Conservation (phyloP, 495 filamentous ascomycete species). For the Parathielavia hyrcaniae region DNA sequence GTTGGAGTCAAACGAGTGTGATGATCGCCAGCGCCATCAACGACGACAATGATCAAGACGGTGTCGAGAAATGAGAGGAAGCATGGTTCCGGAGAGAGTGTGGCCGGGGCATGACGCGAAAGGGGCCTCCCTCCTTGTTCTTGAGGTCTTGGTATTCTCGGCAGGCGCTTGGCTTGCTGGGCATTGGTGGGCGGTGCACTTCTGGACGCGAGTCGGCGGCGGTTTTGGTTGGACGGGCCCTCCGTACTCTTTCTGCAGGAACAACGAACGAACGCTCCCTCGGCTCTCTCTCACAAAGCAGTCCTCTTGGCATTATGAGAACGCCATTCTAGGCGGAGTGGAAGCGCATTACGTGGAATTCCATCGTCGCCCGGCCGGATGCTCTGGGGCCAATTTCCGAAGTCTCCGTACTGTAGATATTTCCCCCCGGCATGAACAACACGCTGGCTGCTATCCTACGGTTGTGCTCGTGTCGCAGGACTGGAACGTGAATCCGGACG, state of each 20-base stretch:
- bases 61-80: conserved; percentile 14
- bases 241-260: background rate
- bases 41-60: conserved; percentile 5
- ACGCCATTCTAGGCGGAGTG: background rate
- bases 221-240: conserved; percentile 8
- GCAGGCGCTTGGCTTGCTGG: conserved; percentile 24
- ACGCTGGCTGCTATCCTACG: too few species aligned
- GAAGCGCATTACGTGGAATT: too few species aligned
- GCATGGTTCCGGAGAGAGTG: conserved; percentile 15
- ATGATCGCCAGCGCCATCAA: conserved; percentile 14
- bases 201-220: conserved; percentile 6
- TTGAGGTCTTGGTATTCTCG: conserved; percentile 20
- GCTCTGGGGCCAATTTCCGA: too few species aligned
- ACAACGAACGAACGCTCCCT: too few species aligned
- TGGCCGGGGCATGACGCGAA: conserved; percentile 17
- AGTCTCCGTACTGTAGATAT: too few species aligned
- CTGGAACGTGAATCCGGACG: too few species aligned
- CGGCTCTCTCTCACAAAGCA: background rate
- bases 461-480: too few species aligned
- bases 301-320: conserved; percentile 18
- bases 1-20: conserved; percentile 16
- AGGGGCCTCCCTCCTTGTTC: conserved; percentile 5
- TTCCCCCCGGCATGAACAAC: too few species aligned
- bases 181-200: conserved; percentile 22
- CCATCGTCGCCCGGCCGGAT: too few species aligned